Conservation (phyloP, 169 alveolate species). For the Plasmodium sp. region DNA sequence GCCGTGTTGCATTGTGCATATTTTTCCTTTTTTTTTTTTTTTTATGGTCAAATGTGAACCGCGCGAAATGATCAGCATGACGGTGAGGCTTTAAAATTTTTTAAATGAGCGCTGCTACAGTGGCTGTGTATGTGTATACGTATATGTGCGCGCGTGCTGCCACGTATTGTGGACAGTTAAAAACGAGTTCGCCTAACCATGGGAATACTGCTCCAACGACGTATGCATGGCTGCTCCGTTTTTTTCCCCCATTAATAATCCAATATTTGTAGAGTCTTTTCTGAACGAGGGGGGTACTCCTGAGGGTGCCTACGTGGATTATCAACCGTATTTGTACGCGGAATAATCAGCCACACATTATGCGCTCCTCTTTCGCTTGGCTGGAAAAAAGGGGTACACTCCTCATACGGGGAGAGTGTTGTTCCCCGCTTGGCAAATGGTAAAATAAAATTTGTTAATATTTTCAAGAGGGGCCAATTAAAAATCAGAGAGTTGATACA, state of each 20-base stretch:
- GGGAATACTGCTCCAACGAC: neutral
- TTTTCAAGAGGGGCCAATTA: neutral
- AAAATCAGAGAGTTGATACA: neutral
- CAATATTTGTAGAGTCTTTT: no score
- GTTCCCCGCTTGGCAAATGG: neutral
- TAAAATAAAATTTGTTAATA: neutral
- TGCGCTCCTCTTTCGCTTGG: neutral
- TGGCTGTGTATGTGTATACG: neutral
- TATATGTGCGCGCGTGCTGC: neutral
- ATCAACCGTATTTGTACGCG: no score
- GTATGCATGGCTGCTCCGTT: neutral
- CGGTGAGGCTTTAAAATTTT: neutral
- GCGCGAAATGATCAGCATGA: neutral
- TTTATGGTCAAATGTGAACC: neutral
- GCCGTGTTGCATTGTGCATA: neutral
- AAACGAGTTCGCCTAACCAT: neutral
- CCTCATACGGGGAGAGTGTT: neutral
- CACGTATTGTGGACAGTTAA: neutral
- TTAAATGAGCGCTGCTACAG: neutral
- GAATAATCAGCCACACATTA: neutral
- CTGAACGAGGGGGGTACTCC: no score
- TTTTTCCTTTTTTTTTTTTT: conserved; percentile 1
- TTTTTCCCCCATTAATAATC: neutral
- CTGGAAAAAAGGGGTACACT: neutral
- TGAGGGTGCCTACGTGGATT: no score